Conservation (phyloP, 139 green algal species). For the Volvox reticuliferus region DNA sequence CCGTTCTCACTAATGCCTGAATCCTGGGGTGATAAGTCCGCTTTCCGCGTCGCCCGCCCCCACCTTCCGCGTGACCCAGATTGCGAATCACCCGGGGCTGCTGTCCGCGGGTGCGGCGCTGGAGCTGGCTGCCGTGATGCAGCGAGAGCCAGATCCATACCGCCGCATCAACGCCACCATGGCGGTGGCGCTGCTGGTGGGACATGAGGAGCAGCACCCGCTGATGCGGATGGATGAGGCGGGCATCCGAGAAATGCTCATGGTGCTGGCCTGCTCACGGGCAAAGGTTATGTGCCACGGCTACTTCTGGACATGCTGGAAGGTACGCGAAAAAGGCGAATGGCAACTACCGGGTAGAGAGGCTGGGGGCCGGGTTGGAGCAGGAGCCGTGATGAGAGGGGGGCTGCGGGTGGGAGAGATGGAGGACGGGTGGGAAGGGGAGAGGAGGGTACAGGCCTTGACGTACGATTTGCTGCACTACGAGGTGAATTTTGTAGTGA, state of each 20-base stretch:
- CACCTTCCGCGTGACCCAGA: background rate
- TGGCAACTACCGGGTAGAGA: too few relatives aligned
- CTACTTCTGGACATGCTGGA: constrained; percentile 54
- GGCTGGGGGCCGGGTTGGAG: too few relatives aligned
- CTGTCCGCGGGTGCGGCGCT: constrained; percentile 45
- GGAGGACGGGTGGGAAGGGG: background rate
- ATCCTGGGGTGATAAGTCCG: too few relatives aligned
- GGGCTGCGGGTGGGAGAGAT: background rate
- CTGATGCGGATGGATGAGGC: constrained; percentile 39
- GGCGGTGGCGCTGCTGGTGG: constrained; percentile 52
- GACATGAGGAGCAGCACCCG: constrained; percentile 49
- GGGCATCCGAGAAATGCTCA: constrained; percentile 42
- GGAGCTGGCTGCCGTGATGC: constrained; percentile 45
- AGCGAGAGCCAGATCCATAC: constrained; percentile 40
- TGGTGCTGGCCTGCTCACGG: constrained; percentile 22
- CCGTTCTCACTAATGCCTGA: too few relatives aligned
- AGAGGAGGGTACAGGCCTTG: too few relatives aligned
- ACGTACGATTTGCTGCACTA: too few relatives aligned
- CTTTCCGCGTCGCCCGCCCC: too few relatives aligned
- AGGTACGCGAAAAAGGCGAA: background rate
- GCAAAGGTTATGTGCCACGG: constrained; percentile 43
- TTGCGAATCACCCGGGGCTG: constrained; percentile 40
- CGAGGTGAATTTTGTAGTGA: too few relatives aligned
- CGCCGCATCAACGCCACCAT: constrained; percentile 58
- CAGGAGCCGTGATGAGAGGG: too few relatives aligned